Base-by-base conservation (phyloP, 371 early-diverging fungal genomes). In the Mortierella sp. region DNA sequence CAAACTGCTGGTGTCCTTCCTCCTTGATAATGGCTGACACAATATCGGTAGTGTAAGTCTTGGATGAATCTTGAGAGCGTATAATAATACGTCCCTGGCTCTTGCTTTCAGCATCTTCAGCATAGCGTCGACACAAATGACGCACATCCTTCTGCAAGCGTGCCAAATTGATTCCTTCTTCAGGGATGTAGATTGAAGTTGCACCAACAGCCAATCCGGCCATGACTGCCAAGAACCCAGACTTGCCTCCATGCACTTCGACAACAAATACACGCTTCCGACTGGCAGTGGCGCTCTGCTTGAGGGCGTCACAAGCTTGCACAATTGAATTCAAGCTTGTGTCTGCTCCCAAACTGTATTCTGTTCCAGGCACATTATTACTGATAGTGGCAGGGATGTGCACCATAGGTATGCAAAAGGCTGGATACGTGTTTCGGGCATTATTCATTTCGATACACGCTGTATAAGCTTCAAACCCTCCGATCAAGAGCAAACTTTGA, bases 321-420 rank as follows among this genome's bases (percentile, higher is more conserved):
- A 97, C 94, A 83, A 99, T 98, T 32, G 93, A 95, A 84, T 99
- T 99, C 66, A 99, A 84, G 9, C 99, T 96, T 19, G 99, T 99
- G 76, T 99, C 99, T 22, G 93, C 89, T 15, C 99, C 99, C 74
- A 99, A 89, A 43, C 96, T 96, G 72, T 91, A 95, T 76, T 98
- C 98, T 0, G 99, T 99, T 31, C 97, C 98, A 3, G 99, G 99
- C 4, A 99, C 98, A 84, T 99, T 99, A 88, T 99, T 99, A 47
- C 95, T 94, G 59, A 98, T 93, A 0, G 99, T 98, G 28, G 99
- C 97, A 9, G 99, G 99, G 12, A 99, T 89, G 61, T 94, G 89
- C 35, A 96, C 91, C 84, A 99, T 94, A 3, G 98, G 97, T 69
- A 99, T 96, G 73, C 94, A 91, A 77, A 98, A 93, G 6, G 96